Evolutionary conservation across 2,329 filamentous ascomycete species (phyloP), one percentile per base, ranked within the genome.

Genomic region (Chaetothyriales sp.): DNA sequence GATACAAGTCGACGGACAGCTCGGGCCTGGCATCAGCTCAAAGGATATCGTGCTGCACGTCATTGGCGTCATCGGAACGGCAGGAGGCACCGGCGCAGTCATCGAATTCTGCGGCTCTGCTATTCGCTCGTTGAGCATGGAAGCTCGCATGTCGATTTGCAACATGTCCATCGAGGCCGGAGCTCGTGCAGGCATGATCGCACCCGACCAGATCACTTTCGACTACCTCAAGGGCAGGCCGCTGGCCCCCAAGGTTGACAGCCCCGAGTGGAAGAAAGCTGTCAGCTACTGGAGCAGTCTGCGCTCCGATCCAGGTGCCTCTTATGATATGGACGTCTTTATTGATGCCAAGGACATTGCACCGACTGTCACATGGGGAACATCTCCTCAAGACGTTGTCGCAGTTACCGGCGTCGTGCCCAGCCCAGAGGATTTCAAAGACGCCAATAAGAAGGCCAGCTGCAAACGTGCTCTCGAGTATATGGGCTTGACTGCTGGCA

Each of bases 81-180:
- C 92, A 55, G 92, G 90, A 66, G 92, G 92, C 61, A 96, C 84
- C 51, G 89, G 90, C 55, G 83, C 84, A 49, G 92, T 96, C 58
- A 95, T 98, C 62, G 92, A 98, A 73, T 98, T 90, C 73, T 95
- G 88, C 65, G 92, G 92, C 53, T 95, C 89, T 48, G 86, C 92
- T 55, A 95, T 98, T 65, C 81, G 87, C 60, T 72, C 70, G 55
- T 75, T 96, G 61, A 94, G 86, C 69, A 95, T 98, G 79, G 92
- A 96, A 70, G 92, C 90, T 44, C 81, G 92, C 60, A 96, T 98
- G 92, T 95, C 89, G 56, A 94, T 98, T 66, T 96, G 92, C 75
- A 98, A 98, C 74, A 96, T 96, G 92, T 88, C 89, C 12, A 95
- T 96, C 60, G 92, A 98, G 74, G 92, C 77, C 60, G 92, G 92